Base-by-base conservation (phyloP, 768 basidiomycete genomes). In the Botryobasidium botryosum region DNA sequence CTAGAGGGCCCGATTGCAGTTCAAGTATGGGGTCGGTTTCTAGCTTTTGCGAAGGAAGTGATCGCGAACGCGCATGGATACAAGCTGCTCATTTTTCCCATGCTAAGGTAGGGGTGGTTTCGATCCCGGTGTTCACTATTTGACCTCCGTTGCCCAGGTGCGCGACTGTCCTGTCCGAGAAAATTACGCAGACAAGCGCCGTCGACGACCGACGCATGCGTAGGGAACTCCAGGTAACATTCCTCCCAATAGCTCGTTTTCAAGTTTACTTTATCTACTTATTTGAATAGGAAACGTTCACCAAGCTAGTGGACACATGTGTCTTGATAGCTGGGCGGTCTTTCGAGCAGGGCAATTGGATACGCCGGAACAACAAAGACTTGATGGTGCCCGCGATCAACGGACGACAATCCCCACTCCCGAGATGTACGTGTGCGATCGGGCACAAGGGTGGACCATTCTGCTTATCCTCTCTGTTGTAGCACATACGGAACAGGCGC, bases 1-100 rank as follows among this genome's bases (percentile, higher is more conserved):
- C 60, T 97, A 33, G 94, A 97, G 59, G 86, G 87, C 0, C 86
- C 94, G 0, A 64, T 94, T 28, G 91, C 86, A 3, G 68, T 90
- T 8, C 94, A 97, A 62, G 82, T 96, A 17, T 97, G 92, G 92
- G 60, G 64, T 35, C 72, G 84, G 17, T 79, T 78, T 54, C 64
- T 85, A 50, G 72, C 77, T 40, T 64, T 96, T 35, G 72, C 77
- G 5, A 85, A 80, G 55, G 91, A 96, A 20, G 59, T 92, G 18
- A 61, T 73, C n/a, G 68, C 65, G 31, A 71, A 65, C 40, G 64
- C 74, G 18, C 70, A 76, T 24, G 77, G 79, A 25, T 81, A 79
- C 60, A 81, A 79, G 51, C 51, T 68, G 0, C 77, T 83, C 47
- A 67, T 75, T 10, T 87, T 80, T 59, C 68, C 78, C 10, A 68